Evolutionary conservation across 768 basidiomycete genomes (phyloP), one percentile per base, ranked within the genome.

Genomic region (Amanita pseudoporphyria): DNA sequence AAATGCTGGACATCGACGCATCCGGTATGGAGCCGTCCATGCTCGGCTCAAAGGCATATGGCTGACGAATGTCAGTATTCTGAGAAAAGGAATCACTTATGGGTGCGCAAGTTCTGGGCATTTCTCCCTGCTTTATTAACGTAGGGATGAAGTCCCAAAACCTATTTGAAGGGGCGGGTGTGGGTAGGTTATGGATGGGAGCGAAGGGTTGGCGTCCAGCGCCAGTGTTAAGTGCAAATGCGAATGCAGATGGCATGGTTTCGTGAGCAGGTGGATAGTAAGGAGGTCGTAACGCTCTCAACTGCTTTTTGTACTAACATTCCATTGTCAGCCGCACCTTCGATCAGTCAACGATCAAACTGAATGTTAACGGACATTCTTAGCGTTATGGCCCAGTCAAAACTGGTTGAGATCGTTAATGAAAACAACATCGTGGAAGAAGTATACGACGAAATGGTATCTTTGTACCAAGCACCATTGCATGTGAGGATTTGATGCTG

Each of bases 131-230:
- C 9, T 19, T 45, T 9, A 12, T 3, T n/a, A 32, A 45, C 3
- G 22, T 13, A 2, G 31, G 44, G 21, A 35, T 18, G 16, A 21
- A 7, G 5, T 33, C 33, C 7, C 14, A 19, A 16, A 33, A 14
- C 30, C 6, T 14, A 13, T 35, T 30, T 6, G 31, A 21, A 2
- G 44, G 14, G 12, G 19, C 19, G 19, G 33, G 1, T 10, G 21
- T 22, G 9, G 44, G 44, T 28, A 45, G 24, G 44, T 45, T 45
- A 19, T 33, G 31, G 21, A 45, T 45, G 14, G 31, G 32, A 45
- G 44, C 44, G 32, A 45, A 45, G 7, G 44, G 44, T 13, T 35
- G 44, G 44, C 44, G 44, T 33, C 44, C 44, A 35, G 44, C 44
- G 44, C 44, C 31, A 24, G 10, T 12, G 10, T 32, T 22, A n/a